Percentiles rank a stretch among this genome's conserved stretches.
Evolutionary conservation across 352 stramenopile genomes (phyloP).

Genomic region (Pythium apleroticum): DNA sequence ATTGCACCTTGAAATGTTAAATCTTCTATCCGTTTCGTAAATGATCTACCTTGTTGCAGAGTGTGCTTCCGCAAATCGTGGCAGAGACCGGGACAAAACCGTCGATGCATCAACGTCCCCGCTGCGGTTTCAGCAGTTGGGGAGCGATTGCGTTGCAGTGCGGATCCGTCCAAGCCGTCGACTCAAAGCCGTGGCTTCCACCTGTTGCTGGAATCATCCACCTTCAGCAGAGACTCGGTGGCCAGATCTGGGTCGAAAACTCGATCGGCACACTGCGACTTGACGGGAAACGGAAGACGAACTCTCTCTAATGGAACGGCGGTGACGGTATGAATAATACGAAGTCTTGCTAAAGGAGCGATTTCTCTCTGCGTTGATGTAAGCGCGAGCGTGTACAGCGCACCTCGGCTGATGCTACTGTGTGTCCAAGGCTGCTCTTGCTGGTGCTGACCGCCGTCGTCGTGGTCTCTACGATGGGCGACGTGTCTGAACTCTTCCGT

Average conservation of each 20-base stretch:
- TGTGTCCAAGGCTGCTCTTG: not conserved
- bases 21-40: not conserved
- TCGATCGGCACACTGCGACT: too few species aligned
- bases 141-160: not conserved
- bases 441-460: not conserved
- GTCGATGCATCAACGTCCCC: not conserved
- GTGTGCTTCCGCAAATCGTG: not conserved
- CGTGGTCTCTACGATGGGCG: not conserved
- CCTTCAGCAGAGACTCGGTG: not conserved
- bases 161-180: not conserved
- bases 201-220: slow-evolving; percentile 1
- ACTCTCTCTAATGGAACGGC: not conserved
- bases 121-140: not conserved
- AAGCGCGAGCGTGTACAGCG: not conserved
- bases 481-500: not conserved
- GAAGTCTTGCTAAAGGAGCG: not conserved
- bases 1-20: not conserved
- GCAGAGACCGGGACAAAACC: not conserved
- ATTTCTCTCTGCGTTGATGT: not conserved
- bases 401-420: too few species aligned
- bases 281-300: not conserved
- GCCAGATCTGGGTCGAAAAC: too few species aligned
- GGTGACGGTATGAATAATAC: not conserved
- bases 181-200: not conserved
- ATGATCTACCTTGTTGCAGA: not conserved